A percentile compares a stretch with the other conserved stretches of the same genome.
These are phyloP conservation scores for Eugenia klotzschiana DNA, from an alignment of 441 rosid genomes.

Conservation along the genomic window DNA sequence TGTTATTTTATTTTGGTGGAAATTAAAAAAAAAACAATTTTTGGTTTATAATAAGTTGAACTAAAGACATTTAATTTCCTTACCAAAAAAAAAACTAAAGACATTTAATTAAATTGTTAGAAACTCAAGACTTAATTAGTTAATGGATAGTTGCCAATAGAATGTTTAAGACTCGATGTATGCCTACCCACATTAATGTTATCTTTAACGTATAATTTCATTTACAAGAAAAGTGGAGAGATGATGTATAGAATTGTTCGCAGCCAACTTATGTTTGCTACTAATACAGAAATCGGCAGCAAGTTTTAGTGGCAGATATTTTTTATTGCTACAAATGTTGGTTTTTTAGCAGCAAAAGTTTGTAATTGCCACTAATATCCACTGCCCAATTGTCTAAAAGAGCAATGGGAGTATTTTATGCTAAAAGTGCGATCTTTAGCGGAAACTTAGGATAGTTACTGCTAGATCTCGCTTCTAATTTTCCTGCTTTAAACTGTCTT, in stretches of 20 bases:
- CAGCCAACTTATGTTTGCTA: background rate
- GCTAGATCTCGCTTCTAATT: background rate
- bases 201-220: background rate
- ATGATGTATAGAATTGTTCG: background rate
- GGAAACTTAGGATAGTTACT: background rate
- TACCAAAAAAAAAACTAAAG: no score
- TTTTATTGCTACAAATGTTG: background rate
- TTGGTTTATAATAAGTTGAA: background rate
- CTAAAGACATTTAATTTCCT: background rate
- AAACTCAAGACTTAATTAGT: background rate
- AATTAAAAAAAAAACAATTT: background rate
- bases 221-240: background rate
- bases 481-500: background rate
- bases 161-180: background rate
- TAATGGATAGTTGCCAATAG: background rate
- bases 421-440: background rate
- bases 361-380: background rate
- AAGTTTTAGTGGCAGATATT: background rate
- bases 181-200: background rate
- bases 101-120: background rate
- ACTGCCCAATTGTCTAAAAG: background rate
- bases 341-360: background rate
- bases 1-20: background rate
- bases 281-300: background rate
- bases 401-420: background rate